Evolutionary conservation across 208 protist genomes (phyloP).

Genomic region (Balamuthia mandrillaris): DNA sequence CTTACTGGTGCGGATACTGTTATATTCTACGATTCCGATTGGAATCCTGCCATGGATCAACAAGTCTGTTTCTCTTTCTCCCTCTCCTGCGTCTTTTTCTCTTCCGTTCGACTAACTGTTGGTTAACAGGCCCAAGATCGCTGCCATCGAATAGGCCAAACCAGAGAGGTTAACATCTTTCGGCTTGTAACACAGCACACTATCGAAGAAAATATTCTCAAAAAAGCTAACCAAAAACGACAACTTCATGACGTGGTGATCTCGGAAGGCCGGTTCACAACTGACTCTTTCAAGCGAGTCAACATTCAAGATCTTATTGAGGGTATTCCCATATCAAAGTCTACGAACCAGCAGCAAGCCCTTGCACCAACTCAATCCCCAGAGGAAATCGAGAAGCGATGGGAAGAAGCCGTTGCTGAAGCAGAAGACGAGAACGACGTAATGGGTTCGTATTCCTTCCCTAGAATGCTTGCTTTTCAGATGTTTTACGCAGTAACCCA

Average conservation of each 20-base stretch:
- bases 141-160: constrained; percentile 96
- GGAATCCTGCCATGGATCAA: constrained; percentile 98
- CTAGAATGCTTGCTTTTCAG: no score
- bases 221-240: constrained; percentile 89
- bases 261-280: constrained; percentile 85
- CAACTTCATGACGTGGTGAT: constrained; percentile 90
- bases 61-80: constrained; percentile 59
- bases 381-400: neutral
- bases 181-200: constrained; percentile 89
- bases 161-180: constrained; percentile 92
- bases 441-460: neutral
- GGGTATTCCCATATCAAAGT: neutral
- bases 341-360: neutral
- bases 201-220: constrained; percentile 93
- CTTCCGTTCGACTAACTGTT: neutral
- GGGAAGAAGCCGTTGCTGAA: neutral
- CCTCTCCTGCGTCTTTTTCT: neutral
- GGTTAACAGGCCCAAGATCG: constrained; percentile 86
- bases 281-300: constrained; percentile 59
- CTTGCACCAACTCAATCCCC: neutral
- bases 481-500: neutral
- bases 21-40: constrained; percentile 99
- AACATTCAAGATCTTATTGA: neutral
- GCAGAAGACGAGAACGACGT: constrained; percentile 17
- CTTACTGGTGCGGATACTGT: constrained; percentile 97